Evolutionary conservation across 306 rosid species (phyloP), one percentile per base, ranked within the genome.

Genomic region (Senna tora): DNA sequence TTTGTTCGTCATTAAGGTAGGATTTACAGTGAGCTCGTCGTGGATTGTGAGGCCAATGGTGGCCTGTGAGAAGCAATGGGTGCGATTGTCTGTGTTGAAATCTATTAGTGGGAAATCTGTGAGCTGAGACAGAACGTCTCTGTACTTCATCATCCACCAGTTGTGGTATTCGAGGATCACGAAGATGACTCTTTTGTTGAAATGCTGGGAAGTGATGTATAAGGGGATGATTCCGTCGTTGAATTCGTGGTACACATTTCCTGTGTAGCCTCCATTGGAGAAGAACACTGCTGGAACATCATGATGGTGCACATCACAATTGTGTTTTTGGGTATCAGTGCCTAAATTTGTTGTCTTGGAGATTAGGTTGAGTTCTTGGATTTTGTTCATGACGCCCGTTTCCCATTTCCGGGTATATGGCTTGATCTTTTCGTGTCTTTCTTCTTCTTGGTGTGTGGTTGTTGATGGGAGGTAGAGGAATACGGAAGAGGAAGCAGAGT

Each of bases 321-420:
- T 53, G n/a, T 55, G 83, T 25, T 25, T 25, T 3, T 25, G 1
- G 3, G 3, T 25, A 46, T 28, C 46, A 3, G 2, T 16, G 4
- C 46, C 80, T 2, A 50, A 77, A 11, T 75, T 78, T 65, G 54
- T 77, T 65, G 70, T 80, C 81, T 73, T 87, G 14, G 89, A 81
- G 9, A 87, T 22, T 7, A 94, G 96, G 77, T 75, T 66, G 14
- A 94, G 71, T 68, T 91, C 96, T 66, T 85, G 86, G 41, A 91
- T 84, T 16, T 88, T 78, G 39, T 88, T 75, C 99, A 91, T 94
- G 16, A 86, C 79, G 81, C 88, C 81, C 15, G 45, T 77, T 82
- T 94, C 99, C 99, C 99, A 94, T 84, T 94, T 94, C 65, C 99
- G 63, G 39, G 97, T 87, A 61, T 94, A 94, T 0, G 99, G 99